phyloP scores from a whole-genome alignment of 768 basidiomycete species.

The Calocybe gangraenosa region DNA sequence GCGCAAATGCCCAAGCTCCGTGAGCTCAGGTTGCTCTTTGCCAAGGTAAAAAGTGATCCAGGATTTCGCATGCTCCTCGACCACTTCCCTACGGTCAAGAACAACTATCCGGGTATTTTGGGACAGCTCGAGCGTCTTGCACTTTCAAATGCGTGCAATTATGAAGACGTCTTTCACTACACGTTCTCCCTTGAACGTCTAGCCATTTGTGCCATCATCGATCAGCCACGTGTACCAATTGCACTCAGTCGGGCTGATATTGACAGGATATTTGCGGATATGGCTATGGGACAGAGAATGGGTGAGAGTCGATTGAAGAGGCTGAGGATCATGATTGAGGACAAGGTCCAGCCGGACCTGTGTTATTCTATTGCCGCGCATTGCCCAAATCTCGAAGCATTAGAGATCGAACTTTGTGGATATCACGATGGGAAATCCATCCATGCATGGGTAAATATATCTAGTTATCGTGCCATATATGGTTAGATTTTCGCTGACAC shows the following conservation, averaged over 20 bases:
- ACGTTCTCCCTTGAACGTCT: constrained; percentile 28
- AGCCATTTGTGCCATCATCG: constrained; percentile 32
- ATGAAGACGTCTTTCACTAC: constrained; percentile 26
- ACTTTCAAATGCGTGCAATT: constrained; percentile 32
- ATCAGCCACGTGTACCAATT: constrained; percentile 31
- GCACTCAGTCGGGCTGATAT: constrained; percentile 29
- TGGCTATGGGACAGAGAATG: constrained; percentile 17
- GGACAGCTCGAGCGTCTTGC: constrained; percentile 30
- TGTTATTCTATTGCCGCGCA: constrained; percentile 25
- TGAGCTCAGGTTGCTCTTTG: constrained; percentile 31
- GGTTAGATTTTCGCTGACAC: too few relatives aligned
- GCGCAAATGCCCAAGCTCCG: constrained; percentile 29
- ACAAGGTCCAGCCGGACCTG: constrained; percentile 29
- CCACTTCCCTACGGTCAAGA: constrained; percentile 15
- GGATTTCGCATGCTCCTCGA: constrained; percentile 23
- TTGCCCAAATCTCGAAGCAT: constrained; percentile 32
- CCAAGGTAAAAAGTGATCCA: constrained; percentile 24
- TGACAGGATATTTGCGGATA: constrained; percentile 26
- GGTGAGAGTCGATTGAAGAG: constrained; percentile 19
- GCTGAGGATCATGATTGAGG: constrained; percentile 37
- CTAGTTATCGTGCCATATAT: too few relatives aligned
- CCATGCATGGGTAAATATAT: constrained; percentile 32
- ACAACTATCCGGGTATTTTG: constrained; percentile 21
- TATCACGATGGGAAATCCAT: constrained; percentile 36
- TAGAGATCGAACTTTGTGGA: constrained; percentile 40